Conservation (phyloP, 768 basidiomycete genomes). For the Mycena crocata region DNA sequence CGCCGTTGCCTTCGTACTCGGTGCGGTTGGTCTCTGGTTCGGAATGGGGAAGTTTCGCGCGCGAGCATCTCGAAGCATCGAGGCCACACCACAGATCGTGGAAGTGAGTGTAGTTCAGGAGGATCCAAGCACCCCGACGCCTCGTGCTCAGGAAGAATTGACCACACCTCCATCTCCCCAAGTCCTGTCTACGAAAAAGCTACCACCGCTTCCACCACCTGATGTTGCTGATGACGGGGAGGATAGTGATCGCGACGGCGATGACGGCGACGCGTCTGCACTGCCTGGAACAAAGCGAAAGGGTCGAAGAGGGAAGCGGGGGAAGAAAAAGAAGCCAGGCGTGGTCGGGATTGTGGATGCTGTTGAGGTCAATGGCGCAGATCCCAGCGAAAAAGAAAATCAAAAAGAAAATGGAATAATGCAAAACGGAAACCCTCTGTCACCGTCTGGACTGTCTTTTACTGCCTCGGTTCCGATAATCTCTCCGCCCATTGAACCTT, state of each 20-base stretch:
- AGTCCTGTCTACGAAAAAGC: conserved; percentile 18
- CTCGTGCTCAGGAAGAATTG: neutral
- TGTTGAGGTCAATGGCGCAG: conserved; percentile 58
- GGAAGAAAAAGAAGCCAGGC: conserved; percentile 65
- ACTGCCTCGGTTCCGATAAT: conserved; percentile 41
- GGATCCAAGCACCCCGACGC: neutral
- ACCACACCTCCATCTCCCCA: conserved; percentile 20
- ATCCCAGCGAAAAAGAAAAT: conserved; percentile 46
- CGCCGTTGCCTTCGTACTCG: conserved; percentile 40
- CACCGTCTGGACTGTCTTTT: conserved; percentile 34
- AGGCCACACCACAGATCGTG: neutral
- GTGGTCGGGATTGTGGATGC: conserved; percentile 43
- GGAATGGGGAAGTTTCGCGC: conserved; percentile 38
- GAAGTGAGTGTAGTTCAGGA: neutral
- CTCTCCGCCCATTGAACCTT: conserved; percentile 50
- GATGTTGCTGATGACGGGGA: conserved; percentile 58
- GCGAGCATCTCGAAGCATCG: neutral
- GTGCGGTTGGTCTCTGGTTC: conserved; percentile 47
- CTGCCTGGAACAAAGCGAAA: conserved; percentile 59
- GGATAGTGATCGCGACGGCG: conserved; percentile 70
- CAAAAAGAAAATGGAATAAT: conserved; percentile 41
- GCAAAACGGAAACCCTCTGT: conserved; percentile 32
- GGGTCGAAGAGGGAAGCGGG: conserved; percentile 61
- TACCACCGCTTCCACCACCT: conserved; percentile 17
- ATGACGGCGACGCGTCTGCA: conserved; percentile 51